Evolutionary conservation across 257 asterid species (phyloP).

Genomic region (Osmanthus fragrans): DNA sequence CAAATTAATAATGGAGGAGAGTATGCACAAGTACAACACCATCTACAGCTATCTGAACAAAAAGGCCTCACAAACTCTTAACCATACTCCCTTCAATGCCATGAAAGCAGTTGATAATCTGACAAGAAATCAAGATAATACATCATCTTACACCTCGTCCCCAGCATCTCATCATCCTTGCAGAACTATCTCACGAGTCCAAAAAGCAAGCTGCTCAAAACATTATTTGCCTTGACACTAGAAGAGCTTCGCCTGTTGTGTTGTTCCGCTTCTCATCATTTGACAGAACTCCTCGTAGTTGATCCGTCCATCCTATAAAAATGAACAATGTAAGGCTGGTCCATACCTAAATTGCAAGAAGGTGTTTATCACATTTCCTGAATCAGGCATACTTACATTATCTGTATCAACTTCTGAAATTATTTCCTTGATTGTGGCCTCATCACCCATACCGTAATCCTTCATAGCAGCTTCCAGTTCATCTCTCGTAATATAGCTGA

Average conservation of each 20-base stretch:
- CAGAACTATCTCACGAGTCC: slow-evolving; percentile 8
- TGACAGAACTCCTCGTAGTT: slow-evolving; percentile 88
- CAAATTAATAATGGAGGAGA: not conserved
- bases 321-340: slow-evolving; percentile 4
- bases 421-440: slow-evolving; percentile 62
- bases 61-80: slow-evolving; percentile 26
- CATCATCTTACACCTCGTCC: not conserved
- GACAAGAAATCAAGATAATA: slow-evolving; percentile 1
- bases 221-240: slow-evolving; percentile 26
- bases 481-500: slow-evolving; percentile 65
- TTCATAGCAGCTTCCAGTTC: slow-evolving; percentile 76
- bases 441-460: slow-evolving; percentile 69
- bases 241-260: slow-evolving; percentile 58
- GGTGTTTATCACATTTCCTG: not conserved
- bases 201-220: slow-evolving; percentile 17
- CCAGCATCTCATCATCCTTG: slow-evolving; percentile 6
- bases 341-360: not conserved
- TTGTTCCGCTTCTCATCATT: slow-evolving; percentile 91
- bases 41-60: slow-evolving; percentile 5
- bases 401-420: slow-evolving; percentile 73
- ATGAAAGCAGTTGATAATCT: slow-evolving; percentile 5
- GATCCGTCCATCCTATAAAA: slow-evolving; percentile 75
- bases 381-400: slow-evolving; percentile 45
- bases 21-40: slow-evolving; percentile 16
- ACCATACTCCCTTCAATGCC: slow-evolving; percentile 11